phyloP scores from a whole-genome alignment of 345 rosid species.

The Dimocarpus longan region DNA sequence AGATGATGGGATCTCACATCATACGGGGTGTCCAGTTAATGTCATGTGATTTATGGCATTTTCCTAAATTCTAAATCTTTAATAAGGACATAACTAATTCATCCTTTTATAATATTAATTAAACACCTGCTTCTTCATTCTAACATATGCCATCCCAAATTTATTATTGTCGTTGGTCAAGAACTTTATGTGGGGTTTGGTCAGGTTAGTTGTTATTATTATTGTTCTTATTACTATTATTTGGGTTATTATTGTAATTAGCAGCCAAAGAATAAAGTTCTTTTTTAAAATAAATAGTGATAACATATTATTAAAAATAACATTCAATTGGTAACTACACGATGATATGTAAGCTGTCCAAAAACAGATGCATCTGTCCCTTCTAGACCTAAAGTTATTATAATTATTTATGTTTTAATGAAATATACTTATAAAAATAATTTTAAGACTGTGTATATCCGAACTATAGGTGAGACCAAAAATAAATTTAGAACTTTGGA shows the following conservation, averaged over 20 bases:
- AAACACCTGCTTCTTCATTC: background rate
- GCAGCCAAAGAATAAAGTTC: background rate
- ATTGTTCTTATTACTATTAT: background rate
- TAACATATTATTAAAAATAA: no score
- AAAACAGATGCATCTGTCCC: constrained; percentile 32
- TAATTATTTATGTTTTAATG: background rate
- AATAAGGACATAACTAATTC: background rate
- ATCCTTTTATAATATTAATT: background rate
- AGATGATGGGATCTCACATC: constrained; percentile 42
- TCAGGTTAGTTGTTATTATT: constrained; percentile 8
- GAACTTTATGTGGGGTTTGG: constrained; percentile 8
- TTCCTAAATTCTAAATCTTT: constrained; percentile 16
- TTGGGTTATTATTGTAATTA: background rate
- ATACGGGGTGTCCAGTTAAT: constrained; percentile 47
- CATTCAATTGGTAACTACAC: background rate
- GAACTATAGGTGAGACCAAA: background rate
- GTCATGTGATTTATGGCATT: constrained; percentile 47
- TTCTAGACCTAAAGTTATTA: constrained; percentile 8
- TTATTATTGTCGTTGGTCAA: constrained; percentile 12
- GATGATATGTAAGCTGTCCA: constrained; percentile 19
- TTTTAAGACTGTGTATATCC: background rate
- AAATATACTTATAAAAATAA: background rate
- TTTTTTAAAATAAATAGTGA: background rate
- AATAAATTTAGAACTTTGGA: background rate
- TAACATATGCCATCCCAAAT: constrained; percentile 3